Evolutionary conservation across 805 yeast species (phyloP).

Genomic region (Monosporozyma siamensis): DNA sequence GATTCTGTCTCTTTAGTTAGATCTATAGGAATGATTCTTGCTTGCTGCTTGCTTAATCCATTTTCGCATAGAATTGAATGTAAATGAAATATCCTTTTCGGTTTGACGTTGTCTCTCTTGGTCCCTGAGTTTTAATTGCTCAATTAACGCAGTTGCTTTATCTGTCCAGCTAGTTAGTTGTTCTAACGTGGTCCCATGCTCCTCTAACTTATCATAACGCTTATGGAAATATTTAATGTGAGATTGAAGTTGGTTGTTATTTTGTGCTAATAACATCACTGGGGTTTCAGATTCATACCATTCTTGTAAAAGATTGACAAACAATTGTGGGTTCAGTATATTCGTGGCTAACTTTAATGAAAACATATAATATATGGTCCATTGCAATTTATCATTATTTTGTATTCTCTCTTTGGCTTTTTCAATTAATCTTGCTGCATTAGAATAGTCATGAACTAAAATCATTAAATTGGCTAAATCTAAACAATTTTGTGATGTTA

Average conservation of each 20-base stretch:
- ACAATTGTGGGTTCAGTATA: slow-evolving; percentile 8
- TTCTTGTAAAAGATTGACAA: slow-evolving; percentile 12
- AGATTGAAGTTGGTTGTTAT: neutral
- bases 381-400: slow-evolving; percentile 10
- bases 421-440: slow-evolving; percentile 8
- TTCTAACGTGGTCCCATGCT: neutral
- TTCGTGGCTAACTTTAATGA: slow-evolving; percentile 14
- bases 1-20: neutral
- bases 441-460: slow-evolving; percentile 9
- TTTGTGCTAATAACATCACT: neutral
- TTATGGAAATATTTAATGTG: neutral
- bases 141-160: neutral
- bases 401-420: slow-evolving; percentile 9
- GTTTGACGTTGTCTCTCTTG: neutral
- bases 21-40: neutral
- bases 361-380: slow-evolving; percentile 19
- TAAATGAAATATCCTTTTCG: neutral
- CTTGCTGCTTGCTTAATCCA: slow-evolving; percentile 11
- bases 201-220: neutral
- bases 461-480: slow-evolving; percentile 16
- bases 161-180: neutral
- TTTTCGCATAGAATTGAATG: slow-evolving; percentile 11
- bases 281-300: slow-evolving; percentile 18
- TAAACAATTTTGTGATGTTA: slow-evolving; percentile 19
- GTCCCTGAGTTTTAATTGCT: neutral